These are phyloP conservation scores for Raddia guianensis DNA, from an alignment of 176 grass and related monocot species.

Conservation along the genomic window DNA sequence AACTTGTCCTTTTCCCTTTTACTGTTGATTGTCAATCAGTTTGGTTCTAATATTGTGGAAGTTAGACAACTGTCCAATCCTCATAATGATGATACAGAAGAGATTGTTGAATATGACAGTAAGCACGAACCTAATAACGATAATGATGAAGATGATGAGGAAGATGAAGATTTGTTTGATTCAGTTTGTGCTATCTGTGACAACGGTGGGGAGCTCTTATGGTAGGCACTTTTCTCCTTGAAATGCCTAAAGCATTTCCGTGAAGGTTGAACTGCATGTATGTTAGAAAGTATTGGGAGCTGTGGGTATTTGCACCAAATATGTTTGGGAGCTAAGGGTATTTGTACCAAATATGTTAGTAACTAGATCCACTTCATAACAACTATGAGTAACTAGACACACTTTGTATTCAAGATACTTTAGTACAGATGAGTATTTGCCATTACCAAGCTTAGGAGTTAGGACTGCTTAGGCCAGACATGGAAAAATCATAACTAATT, in stretches of 20 bases:
- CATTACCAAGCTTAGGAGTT: background rate
- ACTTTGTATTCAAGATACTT: background rate
- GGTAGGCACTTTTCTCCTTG: slow-evolving; percentile 35
- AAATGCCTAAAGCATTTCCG: background rate
- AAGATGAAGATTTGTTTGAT: slow-evolving; percentile 63
- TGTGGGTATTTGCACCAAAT: background rate
- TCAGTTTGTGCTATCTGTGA: slow-evolving; percentile 75
- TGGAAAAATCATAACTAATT: background rate
- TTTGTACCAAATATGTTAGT: slow-evolving; percentile 19
- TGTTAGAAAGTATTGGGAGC: background rate
- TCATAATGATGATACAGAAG: slow-evolving; percentile 36
- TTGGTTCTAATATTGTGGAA: slow-evolving; percentile 40
- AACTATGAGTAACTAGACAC: background rate
- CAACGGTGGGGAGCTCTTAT: slow-evolving; percentile 70
- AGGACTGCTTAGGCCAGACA: background rate
- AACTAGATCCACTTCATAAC: background rate
- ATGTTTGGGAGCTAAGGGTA: background rate
- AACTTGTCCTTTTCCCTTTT: background rate
- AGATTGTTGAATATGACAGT: slow-evolving; percentile 38
- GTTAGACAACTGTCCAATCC: slow-evolving; percentile 43
- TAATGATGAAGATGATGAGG: slow-evolving; percentile 47
- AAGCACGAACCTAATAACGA: slow-evolving; percentile 41
- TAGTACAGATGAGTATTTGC: background rate
- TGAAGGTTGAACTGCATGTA: background rate
- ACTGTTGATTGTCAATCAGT: slow-evolving; percentile 34